Evolutionary conservation across 306 rosid genomes (phyloP), one percentile per base, ranked within the genome.

Genomic region (Medicago lupulina): DNA sequence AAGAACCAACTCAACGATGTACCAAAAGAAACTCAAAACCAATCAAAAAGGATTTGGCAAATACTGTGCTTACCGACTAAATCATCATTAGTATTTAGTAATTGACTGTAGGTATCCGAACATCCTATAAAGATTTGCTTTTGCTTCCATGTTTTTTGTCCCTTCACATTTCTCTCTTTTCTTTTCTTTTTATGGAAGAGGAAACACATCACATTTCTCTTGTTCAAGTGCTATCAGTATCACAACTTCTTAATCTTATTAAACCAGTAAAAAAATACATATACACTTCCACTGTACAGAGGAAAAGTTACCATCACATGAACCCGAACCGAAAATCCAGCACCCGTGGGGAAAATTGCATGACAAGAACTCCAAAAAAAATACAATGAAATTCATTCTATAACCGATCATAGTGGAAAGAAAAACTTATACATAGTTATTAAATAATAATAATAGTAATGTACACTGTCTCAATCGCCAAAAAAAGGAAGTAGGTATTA

Each of bases 381-480:
- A 14, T 14, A 47, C 10, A 51, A 63, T 46, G 38, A 36, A 57
- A 71, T 46, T 59, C 34, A 60, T 31, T 65, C 41, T 17, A 13
- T 39, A 74, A 77, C 57, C 41, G 36, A 73, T 71, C 43, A 64
- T 25, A 65, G 55, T 74, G 75, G 36, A 54, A 53, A 78, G 39
- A 41, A 78, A 75, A 54, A 50, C 59, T 49, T 44, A 73, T 21
- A 11, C 12, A 63, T 44, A 69, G 9, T 6, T 39, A 25, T n/a
- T n/a, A n/a, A n/a, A n/a, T n/a, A 7, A 62, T 14, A 13, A 13
- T 9, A 5, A 12, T 50, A 10, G 44, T 34, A 61, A 61, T 61
- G 67, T 44, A 47, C 38, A 54, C 7, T 43, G 15, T 75, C 58
- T 57, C 46, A 21, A 41, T 14, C 55, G 14, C 59, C 31, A 61